Evolutionary conservation across 2,329 filamentous ascomycete genomes (phyloP), one percentile per base, ranked within the genome.

Genomic region (Sclerotinia nivalis): DNA sequence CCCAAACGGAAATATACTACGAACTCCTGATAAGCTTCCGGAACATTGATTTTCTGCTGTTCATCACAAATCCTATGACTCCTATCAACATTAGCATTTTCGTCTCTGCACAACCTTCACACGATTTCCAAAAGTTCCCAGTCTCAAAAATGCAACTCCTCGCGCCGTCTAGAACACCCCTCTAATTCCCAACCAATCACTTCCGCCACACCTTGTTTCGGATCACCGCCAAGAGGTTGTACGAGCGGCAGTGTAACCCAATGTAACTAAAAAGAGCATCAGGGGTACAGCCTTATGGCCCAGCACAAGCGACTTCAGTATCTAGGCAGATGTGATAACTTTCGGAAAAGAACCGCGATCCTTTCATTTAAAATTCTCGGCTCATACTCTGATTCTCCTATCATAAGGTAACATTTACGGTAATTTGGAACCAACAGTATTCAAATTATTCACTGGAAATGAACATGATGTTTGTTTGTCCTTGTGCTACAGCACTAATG

Each of bases 171-270:
- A 43, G 34, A 59, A 10, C 13, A 40, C 5, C 54, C 4, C 34
- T 37, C 31, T 28, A 25, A 50, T 13, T 50, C 22, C 45, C 22
- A 8, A 25, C 60, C 60, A 28, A 64, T 64, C 60, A 8, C 47
- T 64, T 64, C 45, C 45, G 47, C 60, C 60, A 64, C 47, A 22
- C n/a, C n/a, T 25, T 18, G 61, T 65, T 65, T 65, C 61, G 31
- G 22, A 28, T 64, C 61, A 52, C 40, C 31, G 22, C 61, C 61
- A 52, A 52, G 61, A 40, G 28, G 47, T 40, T 28, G 31, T 43
- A 43, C 61, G 1, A 5, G n/a, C 47, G 61, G 22, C 1, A 52
- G 28, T 40, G 61, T 64, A 25, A 40, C 34, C 20, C 18, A 55
- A 31, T 31, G 52, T 15, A 61, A 45, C 25, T 61, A 9, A 50